phyloP scores from a whole-genome alignment of 768 basidiomycete genomes.

The Boletus tomentosulus region DNA sequence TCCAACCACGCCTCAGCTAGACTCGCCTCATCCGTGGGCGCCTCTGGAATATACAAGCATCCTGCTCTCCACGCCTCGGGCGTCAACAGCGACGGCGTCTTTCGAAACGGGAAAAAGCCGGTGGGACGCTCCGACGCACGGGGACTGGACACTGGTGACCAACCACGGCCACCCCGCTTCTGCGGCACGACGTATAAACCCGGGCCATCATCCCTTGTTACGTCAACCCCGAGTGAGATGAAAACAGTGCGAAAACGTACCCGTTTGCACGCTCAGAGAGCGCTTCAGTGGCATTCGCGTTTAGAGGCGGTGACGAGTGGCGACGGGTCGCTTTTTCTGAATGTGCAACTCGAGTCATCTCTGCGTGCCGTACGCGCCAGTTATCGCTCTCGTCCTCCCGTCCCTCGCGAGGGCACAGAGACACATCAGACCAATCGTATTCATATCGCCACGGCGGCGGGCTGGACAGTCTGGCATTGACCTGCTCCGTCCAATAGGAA shows the following conservation, averaged over 20 bases:
- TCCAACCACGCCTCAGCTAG: constrained; percentile 11
- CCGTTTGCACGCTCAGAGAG: constrained; percentile 1
- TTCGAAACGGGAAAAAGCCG: constrained; percentile 8
- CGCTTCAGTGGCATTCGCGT: not conserved
- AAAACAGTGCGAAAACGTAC: not conserved
- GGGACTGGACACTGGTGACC: not conserved
- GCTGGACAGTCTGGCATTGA: constrained; percentile 4
- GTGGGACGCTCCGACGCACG: not conserved
- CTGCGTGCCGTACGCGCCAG: constrained; percentile 11
- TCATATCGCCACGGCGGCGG: not conserved
- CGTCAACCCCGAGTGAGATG: not conserved
- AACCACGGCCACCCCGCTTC: constrained; percentile 4
- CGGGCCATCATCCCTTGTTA: constrained; percentile 1
- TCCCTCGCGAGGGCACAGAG: constrained; percentile 1
- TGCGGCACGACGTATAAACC: constrained; percentile 20
- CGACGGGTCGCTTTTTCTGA: not conserved
- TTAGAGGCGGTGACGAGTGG: constrained; percentile 2
- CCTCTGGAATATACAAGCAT: constrained; percentile 11
- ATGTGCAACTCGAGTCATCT: too few relatives aligned
- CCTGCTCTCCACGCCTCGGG: constrained; percentile 11
- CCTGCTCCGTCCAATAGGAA: constrained; percentile 9
- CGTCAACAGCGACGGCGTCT: constrained; percentile 6
- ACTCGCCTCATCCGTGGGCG: constrained; percentile 7
- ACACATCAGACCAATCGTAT: not conserved
- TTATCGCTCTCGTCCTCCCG: constrained; percentile 4